These are phyloP conservation scores for Calonectria leucothoes DNA, from an alignment of 2,329 filamentous ascomycete species.

Conservation along the genomic window DNA sequence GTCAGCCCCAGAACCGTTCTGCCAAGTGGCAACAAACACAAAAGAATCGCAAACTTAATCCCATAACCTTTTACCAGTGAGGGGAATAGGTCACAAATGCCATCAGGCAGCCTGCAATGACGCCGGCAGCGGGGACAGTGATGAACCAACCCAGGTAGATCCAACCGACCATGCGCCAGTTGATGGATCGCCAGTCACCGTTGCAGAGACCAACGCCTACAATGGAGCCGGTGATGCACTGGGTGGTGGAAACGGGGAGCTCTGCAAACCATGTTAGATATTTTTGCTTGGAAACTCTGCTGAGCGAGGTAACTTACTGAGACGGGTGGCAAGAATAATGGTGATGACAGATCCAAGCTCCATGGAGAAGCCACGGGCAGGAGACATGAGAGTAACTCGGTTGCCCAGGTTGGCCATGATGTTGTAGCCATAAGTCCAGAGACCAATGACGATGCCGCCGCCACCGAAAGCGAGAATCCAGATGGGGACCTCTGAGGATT, in stretches of 20 bases:
- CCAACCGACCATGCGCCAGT: slow-evolving; percentile 72
- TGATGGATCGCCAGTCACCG: slow-evolving; percentile 68
- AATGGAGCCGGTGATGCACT: slow-evolving; percentile 72
- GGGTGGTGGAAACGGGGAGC: slow-evolving; percentile 73
- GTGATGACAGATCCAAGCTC: slow-evolving; percentile 72
- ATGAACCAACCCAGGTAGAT: slow-evolving; percentile 71
- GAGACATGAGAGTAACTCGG: slow-evolving; percentile 72
- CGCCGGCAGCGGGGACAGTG: slow-evolving; percentile 67
- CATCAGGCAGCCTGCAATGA: slow-evolving; percentile 71
- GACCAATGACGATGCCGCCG: slow-evolving; percentile 63
- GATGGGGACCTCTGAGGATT: slow-evolving; percentile 61
- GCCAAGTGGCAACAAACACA: background rate
- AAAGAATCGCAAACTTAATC: background rate
- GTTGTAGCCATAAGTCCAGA: slow-evolving; percentile 72
- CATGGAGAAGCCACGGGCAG: slow-evolving; percentile 69
- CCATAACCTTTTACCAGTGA: slow-evolving; percentile 48
- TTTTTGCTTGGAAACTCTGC: background rate
- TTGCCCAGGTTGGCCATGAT: slow-evolving; percentile 74
- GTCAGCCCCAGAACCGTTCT: background rate
- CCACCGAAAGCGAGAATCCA: slow-evolving; percentile 71
- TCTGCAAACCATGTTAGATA: slow-evolving; percentile 44
- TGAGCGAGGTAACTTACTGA: slow-evolving; percentile 51
- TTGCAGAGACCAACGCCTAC: slow-evolving; percentile 73
- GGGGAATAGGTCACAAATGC: slow-evolving; percentile 73
- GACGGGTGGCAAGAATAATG: slow-evolving; percentile 72